Evolutionary conservation across 2,329 filamentous ascomycete species (phyloP).

Genomic region (Fusarium citri): DNA sequence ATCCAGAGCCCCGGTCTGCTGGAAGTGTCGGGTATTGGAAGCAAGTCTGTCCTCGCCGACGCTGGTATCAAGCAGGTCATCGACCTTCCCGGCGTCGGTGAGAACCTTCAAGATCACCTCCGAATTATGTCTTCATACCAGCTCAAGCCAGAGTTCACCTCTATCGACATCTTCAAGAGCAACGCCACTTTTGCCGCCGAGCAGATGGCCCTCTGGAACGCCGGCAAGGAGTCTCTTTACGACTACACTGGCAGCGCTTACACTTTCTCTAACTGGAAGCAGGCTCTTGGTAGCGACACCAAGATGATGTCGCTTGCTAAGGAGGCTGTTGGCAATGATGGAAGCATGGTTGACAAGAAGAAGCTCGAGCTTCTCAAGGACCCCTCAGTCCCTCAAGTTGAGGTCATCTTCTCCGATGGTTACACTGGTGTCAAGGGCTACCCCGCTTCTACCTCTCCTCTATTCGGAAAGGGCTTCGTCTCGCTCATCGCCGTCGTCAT

Average conservation of each 20-base stretch:
- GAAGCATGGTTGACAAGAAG: slow-evolving; percentile 51
- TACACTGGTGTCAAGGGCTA: slow-evolving; percentile 48
- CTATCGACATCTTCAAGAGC: slow-evolving; percentile 35
- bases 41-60: slow-evolving; percentile 57
- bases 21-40: slow-evolving; percentile 68
- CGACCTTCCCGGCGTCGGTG: slow-evolving; percentile 67
- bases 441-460: slow-evolving; percentile 41
- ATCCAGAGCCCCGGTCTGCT: slow-evolving; percentile 69
- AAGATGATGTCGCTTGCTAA: slow-evolving; percentile 27
- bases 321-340: slow-evolving; percentile 44
- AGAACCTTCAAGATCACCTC: slow-evolving; percentile 52
- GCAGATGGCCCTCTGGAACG: slow-evolving; percentile 37
- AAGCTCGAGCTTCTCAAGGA: slow-evolving; percentile 55
- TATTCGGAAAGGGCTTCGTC: slow-evolving; percentile 48
- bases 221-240: slow-evolving; percentile 33
- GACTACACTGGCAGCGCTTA: slow-evolving; percentile 40
- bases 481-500: slow-evolving; percentile 68
- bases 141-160: slow-evolving; percentile 35
- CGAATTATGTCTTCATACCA: slow-evolving; percentile 52
- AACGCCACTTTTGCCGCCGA: slow-evolving; percentile 31
- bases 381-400: slow-evolving; percentile 42
- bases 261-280: slow-evolving; percentile 39
- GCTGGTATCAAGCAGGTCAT: slow-evolving; percentile 60
- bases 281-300: slow-evolving; percentile 26
- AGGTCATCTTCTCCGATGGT: slow-evolving; percentile 48